These are phyloP conservation scores for Trichoderma parareesei DNA, from an alignment of 495 filamentous ascomycete species.

Conservation along the genomic window DNA sequence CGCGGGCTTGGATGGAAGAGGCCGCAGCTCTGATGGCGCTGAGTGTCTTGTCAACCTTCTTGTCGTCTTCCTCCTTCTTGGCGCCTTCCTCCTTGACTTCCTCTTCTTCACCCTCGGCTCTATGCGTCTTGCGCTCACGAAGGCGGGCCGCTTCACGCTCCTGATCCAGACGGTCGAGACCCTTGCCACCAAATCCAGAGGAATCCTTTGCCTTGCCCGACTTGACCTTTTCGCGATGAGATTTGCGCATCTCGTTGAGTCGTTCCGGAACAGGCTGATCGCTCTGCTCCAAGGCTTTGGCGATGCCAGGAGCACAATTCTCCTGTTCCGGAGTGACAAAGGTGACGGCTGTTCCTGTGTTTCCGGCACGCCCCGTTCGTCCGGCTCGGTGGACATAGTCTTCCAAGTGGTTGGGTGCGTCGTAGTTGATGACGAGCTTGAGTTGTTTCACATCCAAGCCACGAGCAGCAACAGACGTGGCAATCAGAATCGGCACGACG, in stretches of 20 bases:
- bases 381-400: constrained; percentile 97
- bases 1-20: constrained; percentile 45
- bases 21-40: constrained; percentile 54
- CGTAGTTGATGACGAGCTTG: constrained; percentile 94
- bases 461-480: constrained; percentile 92
- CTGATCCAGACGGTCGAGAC: constrained; percentile 81
- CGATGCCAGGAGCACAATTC: constrained; percentile 80
- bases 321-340: constrained; percentile 90
- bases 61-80: constrained; percentile 49
- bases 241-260: constrained; percentile 49
- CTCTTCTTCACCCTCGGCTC: constrained; percentile 82
- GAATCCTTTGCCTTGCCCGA: constrained; percentile 81
- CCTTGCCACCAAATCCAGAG: constrained; percentile 91
- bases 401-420: constrained; percentile 92
- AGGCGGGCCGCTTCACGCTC: constrained; percentile 78
- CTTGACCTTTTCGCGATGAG: constrained; percentile 83
- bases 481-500: constrained; percentile 79
- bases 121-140: constrained; percentile 80
- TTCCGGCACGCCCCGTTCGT: constrained; percentile 89
- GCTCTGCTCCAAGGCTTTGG: constrained; percentile 89
- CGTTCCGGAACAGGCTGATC: constrained; percentile 70
- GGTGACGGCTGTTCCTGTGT: constrained; percentile 89
- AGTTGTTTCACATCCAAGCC: constrained; percentile 95
- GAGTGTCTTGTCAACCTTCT: constrained; percentile 54
- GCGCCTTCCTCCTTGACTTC: constrained; percentile 65